Percentiles rank a stretch among this genome's conserved stretches.
phyloP scores from a whole-genome alignment of 177 flowering plant genomes.

The Vitis hybrid region DNA sequence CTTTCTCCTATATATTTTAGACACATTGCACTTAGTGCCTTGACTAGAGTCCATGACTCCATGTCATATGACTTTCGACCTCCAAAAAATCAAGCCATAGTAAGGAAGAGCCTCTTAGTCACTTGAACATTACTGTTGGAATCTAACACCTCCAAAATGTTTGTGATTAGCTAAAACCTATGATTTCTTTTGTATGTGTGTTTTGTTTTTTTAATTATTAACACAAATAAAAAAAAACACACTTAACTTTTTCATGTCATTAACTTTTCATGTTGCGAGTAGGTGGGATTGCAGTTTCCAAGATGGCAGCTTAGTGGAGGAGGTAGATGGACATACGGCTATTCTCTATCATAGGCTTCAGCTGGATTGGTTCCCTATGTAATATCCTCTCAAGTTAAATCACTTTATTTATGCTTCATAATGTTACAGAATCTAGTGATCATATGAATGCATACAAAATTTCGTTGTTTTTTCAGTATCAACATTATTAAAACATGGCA shows the following conservation, averaged over 20 bases:
- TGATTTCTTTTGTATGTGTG: no score
- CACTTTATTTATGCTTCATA: neutral
- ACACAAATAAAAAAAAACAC: neutral
- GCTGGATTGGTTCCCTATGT: constrained; percentile 96
- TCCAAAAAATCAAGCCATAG: neutral
- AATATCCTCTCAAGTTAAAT: constrained; percentile 26
- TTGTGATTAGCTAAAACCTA: neutral
- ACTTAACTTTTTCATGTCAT: neutral
- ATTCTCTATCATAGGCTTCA: constrained; percentile 90
- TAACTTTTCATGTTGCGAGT: constrained; percentile 19
- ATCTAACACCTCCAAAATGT: neutral
- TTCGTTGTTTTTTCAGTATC: no score
- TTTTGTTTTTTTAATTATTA: no score
- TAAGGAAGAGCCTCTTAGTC: neutral
- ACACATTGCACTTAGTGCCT: no score
- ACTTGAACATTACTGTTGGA: neutral
- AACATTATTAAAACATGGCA: no score
- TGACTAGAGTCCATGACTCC: neutral
- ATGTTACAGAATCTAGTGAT: neutral
- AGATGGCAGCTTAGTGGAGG: constrained; percentile 96
- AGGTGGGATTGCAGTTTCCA: constrained; percentile 99
- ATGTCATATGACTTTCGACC: neutral
- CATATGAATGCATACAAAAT: neutral
- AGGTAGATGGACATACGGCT: constrained; percentile 99
- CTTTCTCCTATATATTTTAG: no score